A percentile compares a stretch with the other conserved stretches of the same genome.
Conservation (phyloP, 768 basidiomycete species). For the Gymnopilus dilepis region DNA sequence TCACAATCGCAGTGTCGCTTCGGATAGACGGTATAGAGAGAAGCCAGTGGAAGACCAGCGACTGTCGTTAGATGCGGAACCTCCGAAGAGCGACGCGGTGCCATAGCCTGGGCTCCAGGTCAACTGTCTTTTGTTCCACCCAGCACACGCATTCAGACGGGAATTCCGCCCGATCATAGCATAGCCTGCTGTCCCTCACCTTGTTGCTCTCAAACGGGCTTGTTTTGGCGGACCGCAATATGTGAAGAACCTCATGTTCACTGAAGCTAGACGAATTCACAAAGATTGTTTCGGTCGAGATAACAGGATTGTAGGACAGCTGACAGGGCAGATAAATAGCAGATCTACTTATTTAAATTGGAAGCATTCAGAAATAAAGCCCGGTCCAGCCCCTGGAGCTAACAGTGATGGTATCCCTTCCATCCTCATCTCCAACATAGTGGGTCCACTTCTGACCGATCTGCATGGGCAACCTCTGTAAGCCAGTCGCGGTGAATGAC, state of each 20-base stretch:
- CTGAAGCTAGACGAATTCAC: background rate
- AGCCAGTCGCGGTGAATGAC: conserved; percentile 42
- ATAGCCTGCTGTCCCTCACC: no score
- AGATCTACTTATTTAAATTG: background rate
- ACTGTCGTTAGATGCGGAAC: background rate
- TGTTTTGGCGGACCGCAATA: no score
- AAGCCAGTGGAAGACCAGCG: conserved; percentile 2
- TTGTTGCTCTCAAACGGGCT: no score
- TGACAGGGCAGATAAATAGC: background rate
- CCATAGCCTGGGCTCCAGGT: background rate
- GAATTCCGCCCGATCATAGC: no score
- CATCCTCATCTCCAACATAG: conserved; percentile 44
- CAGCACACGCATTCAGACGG: background rate
- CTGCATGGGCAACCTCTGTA: conserved; percentile 16
- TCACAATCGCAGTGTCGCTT: conserved; percentile 14
- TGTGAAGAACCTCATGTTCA: background rate
- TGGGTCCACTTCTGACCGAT: conserved; percentile 43
- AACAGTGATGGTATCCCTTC: conserved; percentile 43
- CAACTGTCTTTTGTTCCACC: background rate
- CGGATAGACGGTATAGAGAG: background rate
- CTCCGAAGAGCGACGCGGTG: background rate
- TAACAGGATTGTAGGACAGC: background rate
- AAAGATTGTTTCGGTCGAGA: background rate
- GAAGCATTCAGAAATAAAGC: conserved; percentile 45
- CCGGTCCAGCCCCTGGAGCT: conserved; percentile 54